phyloP scores from a whole-genome alignment of 2,329 filamentous ascomycete genomes.

The Diaporthe helianthi region DNA sequence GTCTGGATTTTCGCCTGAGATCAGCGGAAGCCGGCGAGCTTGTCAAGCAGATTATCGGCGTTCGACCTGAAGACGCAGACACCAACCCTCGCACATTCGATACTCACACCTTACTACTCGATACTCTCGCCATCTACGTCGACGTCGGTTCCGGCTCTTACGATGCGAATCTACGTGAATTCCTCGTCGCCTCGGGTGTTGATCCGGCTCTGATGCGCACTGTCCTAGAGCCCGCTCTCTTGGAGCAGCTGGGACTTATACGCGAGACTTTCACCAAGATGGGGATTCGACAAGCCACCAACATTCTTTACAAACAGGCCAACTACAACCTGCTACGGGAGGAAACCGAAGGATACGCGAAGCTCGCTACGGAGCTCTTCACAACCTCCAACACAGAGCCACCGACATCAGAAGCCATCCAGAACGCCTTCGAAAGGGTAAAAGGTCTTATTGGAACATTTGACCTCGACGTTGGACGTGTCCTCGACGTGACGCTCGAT shows the following conservation, averaged over 20 bases:
- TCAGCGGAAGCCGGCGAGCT: constrained; percentile 73
- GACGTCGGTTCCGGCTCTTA: constrained; percentile 68
- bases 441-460: constrained; percentile 97
- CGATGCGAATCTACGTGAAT: constrained; percentile 63
- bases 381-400: constrained; percentile 80
- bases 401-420: constrained; percentile 77
- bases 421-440: constrained; percentile 87
- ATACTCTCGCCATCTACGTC: constrained; percentile 80
- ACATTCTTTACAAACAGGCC: constrained; percentile 90
- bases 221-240: constrained; percentile 78
- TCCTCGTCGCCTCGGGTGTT: constrained; percentile 77
- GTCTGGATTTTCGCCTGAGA: constrained; percentile 72
- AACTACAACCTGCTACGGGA: constrained; percentile 96
- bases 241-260: constrained; percentile 80
- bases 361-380: constrained; percentile 94
- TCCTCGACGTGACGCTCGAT: constrained; percentile 92
- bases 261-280: constrained; percentile 84
- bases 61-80: constrained; percentile 58
- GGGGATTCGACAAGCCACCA: constrained; percentile 88
- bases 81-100: constrained; percentile 63
- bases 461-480: constrained; percentile 93
- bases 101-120: constrained; percentile 76
- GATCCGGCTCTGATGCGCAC: constrained; percentile 76
- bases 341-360: constrained; percentile 96
- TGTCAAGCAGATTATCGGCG: constrained; percentile 76